These are phyloP conservation scores for Torulaspora quercuum DNA, from an alignment of 805 yeast genomes.

Conservation along the genomic window DNA sequence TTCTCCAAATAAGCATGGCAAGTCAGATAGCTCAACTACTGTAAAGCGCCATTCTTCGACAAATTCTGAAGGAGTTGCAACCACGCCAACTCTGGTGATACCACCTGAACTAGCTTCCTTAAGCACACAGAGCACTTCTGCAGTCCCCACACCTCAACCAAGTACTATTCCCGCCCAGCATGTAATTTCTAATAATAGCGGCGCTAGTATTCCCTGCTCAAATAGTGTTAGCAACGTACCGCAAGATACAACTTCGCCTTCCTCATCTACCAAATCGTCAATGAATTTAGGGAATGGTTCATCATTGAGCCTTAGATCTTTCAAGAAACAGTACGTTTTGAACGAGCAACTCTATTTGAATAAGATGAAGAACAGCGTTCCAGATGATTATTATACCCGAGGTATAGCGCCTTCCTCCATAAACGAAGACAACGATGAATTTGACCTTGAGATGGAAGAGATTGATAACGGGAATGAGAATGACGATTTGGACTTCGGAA, in stretches of 20 bases:
- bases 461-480: constrained; percentile 24
- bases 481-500: constrained; percentile 37
- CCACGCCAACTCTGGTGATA: constrained; percentile 26
- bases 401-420: constrained; percentile 45
- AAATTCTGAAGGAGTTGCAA: constrained; percentile 14
- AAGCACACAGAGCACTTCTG: constrained; percentile 26
- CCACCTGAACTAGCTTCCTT: constrained; percentile 30
- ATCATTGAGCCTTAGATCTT: constrained; percentile 17
- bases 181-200: constrained; percentile 11
- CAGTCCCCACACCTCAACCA: constrained; percentile 15
- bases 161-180: constrained; percentile 14
- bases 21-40: constrained; percentile 7
- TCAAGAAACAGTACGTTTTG: constrained; percentile 36
- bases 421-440: constrained; percentile 37
- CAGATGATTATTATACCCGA: constrained; percentile 70
- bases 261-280: constrained; percentile 22
- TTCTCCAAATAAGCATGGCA: constrained; percentile 12
- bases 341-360: constrained; percentile 67
- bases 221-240: constrained; percentile 6
- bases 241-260: constrained; percentile 18
- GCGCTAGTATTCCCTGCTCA: constrained; percentile 7
- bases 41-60: constrained; percentile 14
- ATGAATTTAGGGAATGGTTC: constrained; percentile 16
- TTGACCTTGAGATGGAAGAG: constrained; percentile 25
- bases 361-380: constrained; percentile 55